Base-by-base conservation (phyloP, 2,329 filamentous ascomycete species). In the Curvularia hawaiiensis region DNA sequence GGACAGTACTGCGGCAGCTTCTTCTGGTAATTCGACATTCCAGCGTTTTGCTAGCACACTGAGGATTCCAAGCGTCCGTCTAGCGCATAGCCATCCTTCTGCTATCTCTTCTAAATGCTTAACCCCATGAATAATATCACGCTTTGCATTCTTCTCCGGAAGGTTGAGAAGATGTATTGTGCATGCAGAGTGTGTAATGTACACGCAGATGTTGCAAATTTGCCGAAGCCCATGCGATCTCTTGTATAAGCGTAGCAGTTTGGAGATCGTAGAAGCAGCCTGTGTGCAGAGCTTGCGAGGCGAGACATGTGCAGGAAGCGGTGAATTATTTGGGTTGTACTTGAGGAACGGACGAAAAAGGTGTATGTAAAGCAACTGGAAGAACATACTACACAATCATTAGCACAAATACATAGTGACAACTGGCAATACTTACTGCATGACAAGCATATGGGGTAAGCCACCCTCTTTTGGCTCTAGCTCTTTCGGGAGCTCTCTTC, bases 181-280 rank as follows among this genome's bases (percentile, higher is more conserved):
- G 73, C 92, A 97, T 30, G 95, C 93, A 4, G 92, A 95, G 75
- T 98, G 94, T 0, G 90, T 84, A 78, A 98, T 97, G 75, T 99
- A 99, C 0, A 98, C 92, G 3, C 90, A 93, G 67, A 98, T 92
- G 70, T 98, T 98, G 78, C 91, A 96, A 33, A 99, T 97, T 73
- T 98, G 94, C 4, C 92, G 88, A 12, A 98, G 79, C 10, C 94
- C 92, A 75, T 97, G 96, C 1, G 89, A 89, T 65, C 94, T 91
- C 75, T 96, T 97, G 78, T 98, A 99, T 1, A 97, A 80, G 0
- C 95, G 88, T 79, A 97, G 89, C n/a, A 97, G 81, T 71, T 97
- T 98, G 0, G 93, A 97, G 54, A 98, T 95, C 62, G 89, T 88
- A 2, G 89, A 88, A 0, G 95, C 94, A 52, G 95, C 93, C 70